Conservation (phyloP, 352 stramenopile species). For the Phytophthora niederhauseri region DNA sequence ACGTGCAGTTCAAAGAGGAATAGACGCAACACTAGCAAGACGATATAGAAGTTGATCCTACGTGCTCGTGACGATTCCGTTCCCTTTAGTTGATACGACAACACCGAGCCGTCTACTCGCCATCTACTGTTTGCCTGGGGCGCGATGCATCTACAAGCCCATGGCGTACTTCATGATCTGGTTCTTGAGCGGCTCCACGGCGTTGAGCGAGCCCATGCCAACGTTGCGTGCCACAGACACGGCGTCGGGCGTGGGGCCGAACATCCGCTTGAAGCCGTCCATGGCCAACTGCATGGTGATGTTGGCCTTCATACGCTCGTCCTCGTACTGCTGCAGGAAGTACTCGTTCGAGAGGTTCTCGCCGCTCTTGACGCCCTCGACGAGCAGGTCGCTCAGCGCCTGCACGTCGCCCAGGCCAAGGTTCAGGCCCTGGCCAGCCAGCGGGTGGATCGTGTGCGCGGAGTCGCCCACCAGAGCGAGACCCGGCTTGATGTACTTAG, state of each 20-base stretch:
- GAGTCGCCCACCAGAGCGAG: slow-evolving; percentile 95
- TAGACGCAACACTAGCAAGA: slow-evolving; percentile 19
- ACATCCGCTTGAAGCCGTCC: slow-evolving; percentile 92
- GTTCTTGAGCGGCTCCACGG: slow-evolving; percentile 88
- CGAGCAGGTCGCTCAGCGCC: slow-evolving; percentile 72
- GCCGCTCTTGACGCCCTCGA: slow-evolving; percentile 79
- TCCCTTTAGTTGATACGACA: slow-evolving; percentile 18
- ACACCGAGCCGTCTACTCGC: slow-evolving; percentile 12
- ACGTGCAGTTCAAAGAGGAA: slow-evolving; percentile 30
- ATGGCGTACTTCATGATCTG: slow-evolving; percentile 92
- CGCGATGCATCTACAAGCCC: slow-evolving; percentile 59
- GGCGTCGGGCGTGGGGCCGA: slow-evolving; percentile 72
- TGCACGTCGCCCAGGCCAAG: slow-evolving; percentile 93
- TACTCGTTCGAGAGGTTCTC: slow-evolving; percentile 77
- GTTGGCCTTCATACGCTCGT: slow-evolving; percentile 87
- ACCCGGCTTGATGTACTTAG: slow-evolving; percentile 84
- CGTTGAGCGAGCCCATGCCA: slow-evolving; percentile 88
- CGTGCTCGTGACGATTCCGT: slow-evolving; percentile 23
- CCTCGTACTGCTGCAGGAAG: slow-evolving; percentile 88
- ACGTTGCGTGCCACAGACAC: slow-evolving; percentile 83
- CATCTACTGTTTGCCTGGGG: slow-evolving; percentile 19
- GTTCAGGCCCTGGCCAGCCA: slow-evolving; percentile 96
- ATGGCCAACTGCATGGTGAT: slow-evolving; percentile 85
- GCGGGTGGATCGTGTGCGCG: slow-evolving; percentile 96
- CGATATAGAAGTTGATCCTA: slow-evolving; percentile 31